Evolutionary conservation across 257 asterid genomes (phyloP).

Genomic region (Przewalskia tangutica): DNA sequence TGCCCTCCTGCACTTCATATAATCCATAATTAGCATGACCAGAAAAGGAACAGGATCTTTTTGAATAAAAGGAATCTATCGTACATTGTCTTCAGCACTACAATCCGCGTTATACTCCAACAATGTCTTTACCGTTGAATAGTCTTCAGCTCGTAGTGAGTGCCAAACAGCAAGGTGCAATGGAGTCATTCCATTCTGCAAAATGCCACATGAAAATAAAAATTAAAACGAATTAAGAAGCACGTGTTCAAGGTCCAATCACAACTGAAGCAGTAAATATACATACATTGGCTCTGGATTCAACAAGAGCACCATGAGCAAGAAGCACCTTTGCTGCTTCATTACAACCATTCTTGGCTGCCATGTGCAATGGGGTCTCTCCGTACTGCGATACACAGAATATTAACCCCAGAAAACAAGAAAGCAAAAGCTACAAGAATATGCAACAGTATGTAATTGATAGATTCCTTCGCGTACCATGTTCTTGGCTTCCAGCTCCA

Average conservation of each 20-base stretch:
- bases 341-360: constrained; percentile 93
- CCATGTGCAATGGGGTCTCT: constrained; percentile 98
- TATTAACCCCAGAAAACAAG: constrained; percentile 6
- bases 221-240: background rate
- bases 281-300: constrained; percentile 91
- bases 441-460: background rate
- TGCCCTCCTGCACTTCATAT: constrained; percentile 62
- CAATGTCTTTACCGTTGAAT: constrained; percentile 72
- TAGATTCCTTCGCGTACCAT: constrained; percentile 42
- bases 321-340: constrained; percentile 83
- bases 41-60: constrained; percentile 1
- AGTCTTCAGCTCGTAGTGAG: constrained; percentile 70
- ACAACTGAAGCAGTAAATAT: background rate
- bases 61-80: background rate
- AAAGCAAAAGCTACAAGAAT: background rate
- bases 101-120: constrained; percentile 75
- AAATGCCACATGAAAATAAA: constrained; percentile 1
- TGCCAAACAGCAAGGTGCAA: constrained; percentile 99
- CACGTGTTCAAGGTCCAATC: background rate
- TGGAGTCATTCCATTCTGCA: constrained; percentile 97
- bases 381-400: constrained; percentile 54
- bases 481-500: constrained; percentile 81
- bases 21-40: constrained; percentile 23
- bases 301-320: constrained; percentile 68
- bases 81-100: constrained; percentile 86